Evolutionary conservation across 179 eudicot genomes (phyloP).

Genomic region (Kewa caespitosa): DNA sequence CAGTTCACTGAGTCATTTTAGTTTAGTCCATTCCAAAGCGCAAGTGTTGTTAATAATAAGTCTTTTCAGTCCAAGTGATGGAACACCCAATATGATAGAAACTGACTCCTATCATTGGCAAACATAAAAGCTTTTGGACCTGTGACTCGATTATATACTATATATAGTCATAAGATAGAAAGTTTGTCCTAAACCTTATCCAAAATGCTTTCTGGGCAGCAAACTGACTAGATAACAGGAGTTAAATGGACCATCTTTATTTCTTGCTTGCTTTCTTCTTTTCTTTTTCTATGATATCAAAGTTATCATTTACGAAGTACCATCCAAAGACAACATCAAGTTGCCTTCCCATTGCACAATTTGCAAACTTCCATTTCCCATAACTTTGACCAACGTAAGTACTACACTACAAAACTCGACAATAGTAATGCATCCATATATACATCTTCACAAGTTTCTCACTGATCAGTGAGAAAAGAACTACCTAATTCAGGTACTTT

Average conservation of each 20-base stretch:
- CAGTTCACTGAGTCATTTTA: no score
- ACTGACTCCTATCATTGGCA: no score
- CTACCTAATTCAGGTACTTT: not conserved
- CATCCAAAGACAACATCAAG: not conserved
- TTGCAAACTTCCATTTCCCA: not conserved
- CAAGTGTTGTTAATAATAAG: no score
- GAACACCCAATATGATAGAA: constrained; percentile 4
- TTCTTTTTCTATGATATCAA: not conserved
- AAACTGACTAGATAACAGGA: constrained; percentile 17
- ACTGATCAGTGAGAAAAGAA: constrained; percentile 18
- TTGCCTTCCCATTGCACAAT: no score
- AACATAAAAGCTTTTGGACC: no score
- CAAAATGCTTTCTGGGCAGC: constrained; percentile 10
- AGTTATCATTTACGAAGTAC: not conserved
- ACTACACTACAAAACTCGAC: not conserved
- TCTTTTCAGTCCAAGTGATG: not conserved
- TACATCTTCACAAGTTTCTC: constrained; percentile 18
- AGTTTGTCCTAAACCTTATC: constrained; percentile 14
- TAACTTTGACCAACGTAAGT: not conserved
- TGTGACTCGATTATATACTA: no score
- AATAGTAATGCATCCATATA: not conserved
- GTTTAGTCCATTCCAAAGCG: no score
- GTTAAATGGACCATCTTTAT: no score
- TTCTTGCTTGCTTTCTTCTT: no score
- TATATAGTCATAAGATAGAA: constrained; percentile 16